Evolutionary conservation across 345 rosid genomes (phyloP).

Genomic region (Limnanthes douglasii): DNA sequence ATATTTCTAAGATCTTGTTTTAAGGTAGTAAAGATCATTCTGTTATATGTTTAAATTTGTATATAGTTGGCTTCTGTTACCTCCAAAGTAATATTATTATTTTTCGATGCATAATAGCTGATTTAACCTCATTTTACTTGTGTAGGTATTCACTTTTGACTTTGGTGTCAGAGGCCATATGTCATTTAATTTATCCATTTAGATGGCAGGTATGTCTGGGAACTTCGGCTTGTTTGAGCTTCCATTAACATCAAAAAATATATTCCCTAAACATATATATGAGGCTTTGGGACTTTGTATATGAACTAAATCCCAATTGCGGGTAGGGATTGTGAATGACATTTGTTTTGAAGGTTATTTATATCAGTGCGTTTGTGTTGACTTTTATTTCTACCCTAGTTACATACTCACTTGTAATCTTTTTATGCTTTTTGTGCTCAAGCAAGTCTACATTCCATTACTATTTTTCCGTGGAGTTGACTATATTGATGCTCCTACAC

Average conservation of each 20-base stretch:
- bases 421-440: constrained; percentile 47
- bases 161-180: constrained; percentile 83
- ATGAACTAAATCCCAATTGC: constrained; percentile 1
- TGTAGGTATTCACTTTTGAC: constrained; percentile 88
- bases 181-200: constrained; percentile 95
- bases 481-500: constrained; percentile 98
- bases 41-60: too few relatives aligned
- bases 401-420: constrained; percentile 20
- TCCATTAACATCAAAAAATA: too few relatives aligned
- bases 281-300: too few relatives aligned
- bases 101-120: not conserved
- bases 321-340: constrained; percentile 2
- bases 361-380: constrained; percentile 7
- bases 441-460: constrained; percentile 99
- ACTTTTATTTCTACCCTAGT: constrained; percentile 3
- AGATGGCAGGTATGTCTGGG: constrained; percentile 74
- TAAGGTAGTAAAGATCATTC: not conserved
- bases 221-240: constrained; percentile 1
- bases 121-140: constrained; percentile 7
- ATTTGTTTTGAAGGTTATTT: constrained; percentile 1
- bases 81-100: not conserved
- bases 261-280: too few relatives aligned
- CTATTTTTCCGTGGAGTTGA: constrained; percentile 99
- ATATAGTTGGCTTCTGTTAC: too few relatives aligned
- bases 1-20: not conserved